Conservation (phyloP, 1,284 basidiomycete species). For the Cryptococcus sp. region DNA sequence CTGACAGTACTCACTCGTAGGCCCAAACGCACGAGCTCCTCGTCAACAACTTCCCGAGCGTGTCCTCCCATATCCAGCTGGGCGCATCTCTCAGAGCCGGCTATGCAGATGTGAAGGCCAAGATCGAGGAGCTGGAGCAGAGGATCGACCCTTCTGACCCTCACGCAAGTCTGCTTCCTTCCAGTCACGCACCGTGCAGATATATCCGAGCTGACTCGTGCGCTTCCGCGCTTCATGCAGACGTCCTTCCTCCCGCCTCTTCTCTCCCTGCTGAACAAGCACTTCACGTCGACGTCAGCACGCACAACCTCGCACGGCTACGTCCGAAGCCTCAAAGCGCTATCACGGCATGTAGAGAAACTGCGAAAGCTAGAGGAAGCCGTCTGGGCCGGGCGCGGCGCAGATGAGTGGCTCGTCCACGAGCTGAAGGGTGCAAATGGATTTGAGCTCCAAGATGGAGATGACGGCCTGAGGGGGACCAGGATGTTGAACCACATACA, state of each 20-base stretch:
- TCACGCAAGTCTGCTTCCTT: conserved; percentile 10
- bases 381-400: conserved; percentile 30
- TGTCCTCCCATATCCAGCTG: conserved; percentile 32
- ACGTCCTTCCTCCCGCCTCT: conserved; percentile 36
- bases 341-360: conserved; percentile 11
- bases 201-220: background rate
- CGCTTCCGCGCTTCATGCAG: conserved; percentile 14
- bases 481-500: conserved; percentile 14
- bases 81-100: conserved; percentile 12
- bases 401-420: conserved; percentile 23
- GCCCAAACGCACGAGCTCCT: conserved; percentile 26
- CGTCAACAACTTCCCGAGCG: conserved; percentile 24
- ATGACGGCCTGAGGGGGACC: conserved; percentile 19
- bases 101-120: conserved; percentile 12
- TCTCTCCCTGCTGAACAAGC: conserved; percentile 17
- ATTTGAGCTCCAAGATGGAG: conserved; percentile 10
- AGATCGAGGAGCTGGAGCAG: conserved; percentile 17
- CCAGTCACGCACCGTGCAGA: too few relatives aligned
- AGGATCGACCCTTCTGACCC: conserved; percentile 21
- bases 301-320: conserved; percentile 17
- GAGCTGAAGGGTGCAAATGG: conserved; percentile 11
- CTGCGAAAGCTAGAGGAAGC: conserved; percentile 31
- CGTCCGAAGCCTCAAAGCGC: conserved; percentile 15
- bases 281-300: conserved; percentile 22
- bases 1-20: conserved; percentile 9